Evolutionary conservation across 2,329 filamentous ascomycete genomes (phyloP), one percentile per base, ranked within the genome.

Genomic region (Pleomassaria siparia): DNA sequence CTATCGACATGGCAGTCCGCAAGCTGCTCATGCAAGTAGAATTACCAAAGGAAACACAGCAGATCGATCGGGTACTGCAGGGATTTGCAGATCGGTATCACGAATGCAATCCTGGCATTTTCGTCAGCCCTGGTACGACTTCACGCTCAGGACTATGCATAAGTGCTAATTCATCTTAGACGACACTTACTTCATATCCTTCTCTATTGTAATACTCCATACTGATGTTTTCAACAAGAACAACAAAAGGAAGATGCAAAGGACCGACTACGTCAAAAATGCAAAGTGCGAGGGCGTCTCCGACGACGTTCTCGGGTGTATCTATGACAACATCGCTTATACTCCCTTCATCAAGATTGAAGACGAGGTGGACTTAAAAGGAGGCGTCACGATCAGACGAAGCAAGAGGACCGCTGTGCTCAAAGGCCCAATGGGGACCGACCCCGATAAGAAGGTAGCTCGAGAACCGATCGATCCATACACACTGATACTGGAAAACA

Each of bases 191-290:
- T 96, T 97, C 63, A 92, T 97, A 55, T 91, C 92, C 13, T 99
- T 99, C 67, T 97, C 92, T 2, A 84, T 99, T 47, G 82, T 99
- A 50, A 96, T 99, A 58, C 78, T 99, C 26, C 94, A 99, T 62
- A 97, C 94, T 0, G 94, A 99, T 66, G 89, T 95, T n/a, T 97
- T 97, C 82, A 99, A 99, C 78, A 96, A 95, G 73, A 99, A 97
- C 76, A 97, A 97, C 75, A 97, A 97, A 74, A 83, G 94, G 70
- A 99, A 99, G 73, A 99, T 99, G 94, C 91, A 95, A 65, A 95
- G 95, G 66, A 75, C 81, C 0, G 94, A 97, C 64, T 99, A 99
- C 71, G 80, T 97, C 59, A 96, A 95, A 72, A 97, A 97, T 67
- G 95, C 91, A 0, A 85, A 85, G 18, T 91, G 89, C 2, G 91